These are phyloP conservation scores for Funneliformis mosseae DNA, from an alignment of 192 early-diverging fungal species.

Conservation along the genomic window DNA sequence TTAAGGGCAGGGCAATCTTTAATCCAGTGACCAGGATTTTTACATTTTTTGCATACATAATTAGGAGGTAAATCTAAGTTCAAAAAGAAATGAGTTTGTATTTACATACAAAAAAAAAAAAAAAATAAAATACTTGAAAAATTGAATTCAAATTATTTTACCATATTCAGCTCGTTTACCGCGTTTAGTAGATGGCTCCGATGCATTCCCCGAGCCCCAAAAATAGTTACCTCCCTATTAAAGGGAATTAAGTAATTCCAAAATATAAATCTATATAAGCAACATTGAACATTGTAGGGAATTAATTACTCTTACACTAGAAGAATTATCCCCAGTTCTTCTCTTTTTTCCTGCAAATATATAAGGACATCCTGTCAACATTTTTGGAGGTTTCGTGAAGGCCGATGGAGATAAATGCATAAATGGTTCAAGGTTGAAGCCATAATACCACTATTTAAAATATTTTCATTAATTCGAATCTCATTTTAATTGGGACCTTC, in stretches of 20 bases:
- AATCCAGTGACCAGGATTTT: conserved; percentile 49
- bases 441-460: conserved; percentile 81
- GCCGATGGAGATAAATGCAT: conserved; percentile 37
- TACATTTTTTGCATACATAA: conserved; percentile 55
- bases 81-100: neutral
- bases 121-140: conserved; percentile 6
- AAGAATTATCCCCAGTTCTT: neutral
- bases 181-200: conserved; percentile 12
- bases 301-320: neutral
- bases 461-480: neutral
- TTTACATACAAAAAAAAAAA: neutral
- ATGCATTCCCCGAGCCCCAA: neutral
- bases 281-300: neutral
- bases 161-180: neutral
- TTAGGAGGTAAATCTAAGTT: conserved; percentile 39
- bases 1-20: conserved; percentile 47
- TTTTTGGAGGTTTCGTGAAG: conserved; percentile 45
- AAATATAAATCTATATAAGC: neutral
- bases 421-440: conserved; percentile 80
- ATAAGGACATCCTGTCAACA: conserved; percentile 61
- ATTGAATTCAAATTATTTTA: neutral
- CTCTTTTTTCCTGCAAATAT: conserved; percentile 25
- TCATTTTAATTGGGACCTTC: neutral
- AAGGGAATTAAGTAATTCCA: neutral
- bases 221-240: neutral